Evolutionary conservation across 1,139 yeast species (phyloP).

Genomic region (Scheffersomyces titani): DNA sequence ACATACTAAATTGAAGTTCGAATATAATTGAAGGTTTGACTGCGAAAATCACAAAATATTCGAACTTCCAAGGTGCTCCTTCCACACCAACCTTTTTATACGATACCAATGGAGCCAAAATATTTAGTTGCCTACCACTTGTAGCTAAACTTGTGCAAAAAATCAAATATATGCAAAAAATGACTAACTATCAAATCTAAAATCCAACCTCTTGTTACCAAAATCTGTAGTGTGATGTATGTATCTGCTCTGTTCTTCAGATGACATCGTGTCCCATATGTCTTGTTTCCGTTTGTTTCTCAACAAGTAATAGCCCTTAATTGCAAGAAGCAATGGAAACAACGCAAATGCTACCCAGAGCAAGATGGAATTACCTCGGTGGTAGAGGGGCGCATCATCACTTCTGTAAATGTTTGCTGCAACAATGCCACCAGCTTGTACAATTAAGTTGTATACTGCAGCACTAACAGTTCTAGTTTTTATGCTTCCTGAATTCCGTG

Average conservation of each 20-base stretch:
- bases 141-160: too few species aligned
- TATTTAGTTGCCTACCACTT: too few species aligned
- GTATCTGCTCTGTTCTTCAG: conserved; percentile 14
- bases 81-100: too few species aligned
- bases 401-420: conserved; percentile 56
- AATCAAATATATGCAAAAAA: neutral
- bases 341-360: conserved; percentile 36
- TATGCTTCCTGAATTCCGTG: conserved; percentile 61
- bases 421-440: conserved; percentile 56
- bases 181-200: conserved; percentile 14
- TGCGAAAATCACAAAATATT: too few species aligned
- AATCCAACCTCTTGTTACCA: conserved; percentile 20
- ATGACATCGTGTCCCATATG: conserved; percentile 14
- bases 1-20: too few species aligned
- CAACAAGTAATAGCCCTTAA: conserved; percentile 15
- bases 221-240: conserved; percentile 12
- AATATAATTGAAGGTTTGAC: too few species aligned
- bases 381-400: conserved; percentile 60
- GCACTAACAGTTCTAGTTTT: conserved; percentile 60
- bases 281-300: conserved; percentile 15
- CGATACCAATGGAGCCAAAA: too few species aligned
- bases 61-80: too few species aligned
- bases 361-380: conserved; percentile 47
- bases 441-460: conserved; percentile 62
- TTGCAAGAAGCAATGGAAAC: conserved; percentile 12